Base-by-base conservation (phyloP, 805 yeast species). In the Isabelozyma gotoi region DNA sequence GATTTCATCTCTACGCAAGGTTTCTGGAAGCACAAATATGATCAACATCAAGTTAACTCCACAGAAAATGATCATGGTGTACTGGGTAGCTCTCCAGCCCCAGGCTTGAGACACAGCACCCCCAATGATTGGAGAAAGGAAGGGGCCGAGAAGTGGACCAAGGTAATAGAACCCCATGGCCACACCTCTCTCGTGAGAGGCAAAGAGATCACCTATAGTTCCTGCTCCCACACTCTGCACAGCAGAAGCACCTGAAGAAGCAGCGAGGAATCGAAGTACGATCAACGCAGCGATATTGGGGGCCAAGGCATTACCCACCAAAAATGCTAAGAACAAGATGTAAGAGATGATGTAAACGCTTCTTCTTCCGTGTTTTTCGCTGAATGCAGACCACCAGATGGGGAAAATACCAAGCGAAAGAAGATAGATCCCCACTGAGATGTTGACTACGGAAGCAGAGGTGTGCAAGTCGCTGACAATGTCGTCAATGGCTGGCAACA, bases 141-240 rank as follows among this genome's bases (percentile, higher is more conserved):
- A 71, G 0, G 96, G 96, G 0, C 94, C 96, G 52, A 82, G 74
- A 36, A 89, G 79, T 0, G 92, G 86, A 0, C 96, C 96, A 38
- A 89, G 63, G 57, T 88, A 89, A 53, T 78, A 88, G 38, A 80
- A 69, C 0, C 96, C 95, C 81, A 88, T 77, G 3, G 91, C 91
- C 5, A 74, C 62, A 2, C 96, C 96, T 55, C 96, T 73, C 51
- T 83, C 78, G 27, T 80, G 77, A 6, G 84, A 82, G 3, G 75
- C 67, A 57, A 70, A 89, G 29, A 89, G 58, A 56, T 89, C 96
- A 16, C 87, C 77, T 15, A 88, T 82, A 0, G 96, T 86, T 2
- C 96, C 96, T 0, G 96, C 96, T 3, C 96, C 96, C 20, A 88
- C 88, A 15, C 91, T 79, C 59, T 89, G 96, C 0, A 89, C 96